Evolutionary conservation across 768 basidiomycete genomes (phyloP), one percentile per base, ranked within the genome.

Genomic region (Leccinum variicolor): DNA sequence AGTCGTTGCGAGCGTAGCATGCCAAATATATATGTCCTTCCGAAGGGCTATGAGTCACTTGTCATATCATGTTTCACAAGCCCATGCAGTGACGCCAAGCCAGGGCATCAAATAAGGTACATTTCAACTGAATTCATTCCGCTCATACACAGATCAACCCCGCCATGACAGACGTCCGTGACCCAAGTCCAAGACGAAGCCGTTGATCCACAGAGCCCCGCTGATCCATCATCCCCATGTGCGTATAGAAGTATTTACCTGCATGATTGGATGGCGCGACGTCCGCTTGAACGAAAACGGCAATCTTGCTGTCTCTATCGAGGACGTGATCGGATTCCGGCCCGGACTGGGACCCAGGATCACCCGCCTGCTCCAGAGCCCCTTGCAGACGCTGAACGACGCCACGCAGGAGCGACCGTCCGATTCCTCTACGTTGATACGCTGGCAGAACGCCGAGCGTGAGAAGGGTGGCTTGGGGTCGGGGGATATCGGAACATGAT

Each of bases 141-240:
- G 17, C n/a, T 17, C 50, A 69, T 47, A 69, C 53, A 45, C 62
- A 61, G 50, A 71, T 43, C 39, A 73, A 57, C 39, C 70, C 70
- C 23, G 54, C 59, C 66, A 71, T 71, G 47, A 66, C 34, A 1
- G 60, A 66, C 29, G 63, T 63, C 50, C 53, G 62, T 52, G 68
- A 55, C 26, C 52, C 64, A 4, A 59, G 50, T 4, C 66, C 70
- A 52, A 66, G 39, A 29, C 50, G 34, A 51, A 41, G 31, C 4
- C 59, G 61, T 11, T n/a, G 48, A 29, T 59, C 55, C 28, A 59
- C 61, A 11, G 43, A 54, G 14, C 46, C 36, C 3, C 54, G 45
- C 52, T 70, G 64, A 43, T 63, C 70, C 31, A 62, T 55, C 70
- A 72, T 72, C 7, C 71, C 71, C 13, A 72, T 66, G 26, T 53